Conservation (phyloP, 352 stramenopile species). For the Phytopythium helicoides region DNA sequence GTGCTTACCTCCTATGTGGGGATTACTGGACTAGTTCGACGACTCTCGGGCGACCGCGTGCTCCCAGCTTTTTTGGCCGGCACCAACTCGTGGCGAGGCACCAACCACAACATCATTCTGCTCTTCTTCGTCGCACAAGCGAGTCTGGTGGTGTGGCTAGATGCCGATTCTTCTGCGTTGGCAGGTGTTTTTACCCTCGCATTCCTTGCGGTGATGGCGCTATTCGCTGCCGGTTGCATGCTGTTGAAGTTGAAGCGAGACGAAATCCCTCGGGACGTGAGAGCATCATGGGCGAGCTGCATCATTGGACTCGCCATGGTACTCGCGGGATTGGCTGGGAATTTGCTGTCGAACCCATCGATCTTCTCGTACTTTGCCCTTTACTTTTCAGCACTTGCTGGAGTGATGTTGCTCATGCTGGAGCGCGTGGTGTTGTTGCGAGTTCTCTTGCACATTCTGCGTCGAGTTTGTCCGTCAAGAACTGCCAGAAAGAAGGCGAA, state of each 20-base stretch:
- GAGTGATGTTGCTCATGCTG: constrained; percentile 81
- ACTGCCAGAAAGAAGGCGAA: background rate
- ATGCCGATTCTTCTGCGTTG: constrained; percentile 80
- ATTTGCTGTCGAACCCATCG: constrained; percentile 64
- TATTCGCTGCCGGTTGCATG: constrained; percentile 91
- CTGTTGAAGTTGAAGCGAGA: constrained; percentile 92
- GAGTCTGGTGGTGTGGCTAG: constrained; percentile 73
- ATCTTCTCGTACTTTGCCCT: constrained; percentile 84
- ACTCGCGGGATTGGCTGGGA: constrained; percentile 55
- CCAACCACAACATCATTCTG: constrained; percentile 86
- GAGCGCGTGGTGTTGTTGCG: constrained; percentile 76
- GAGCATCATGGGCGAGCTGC: constrained; percentile 81
- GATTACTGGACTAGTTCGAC: constrained; percentile 80
- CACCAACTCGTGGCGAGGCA: constrained; percentile 72
- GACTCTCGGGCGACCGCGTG: constrained; percentile 78
- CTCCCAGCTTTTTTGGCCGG: constrained; percentile 55
- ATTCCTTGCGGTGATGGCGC: constrained; percentile 90
- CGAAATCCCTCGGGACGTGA: constrained; percentile 85
- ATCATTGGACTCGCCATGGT: constrained; percentile 77
- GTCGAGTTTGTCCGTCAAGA: constrained; percentile 55
- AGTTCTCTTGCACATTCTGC: constrained; percentile 65
- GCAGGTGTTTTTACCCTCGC: constrained; percentile 91
- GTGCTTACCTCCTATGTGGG: constrained; percentile 90
- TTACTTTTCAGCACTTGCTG: constrained; percentile 69
- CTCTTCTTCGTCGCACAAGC: constrained; percentile 70